Conservation (phyloP, 2,329 filamentous ascomycete genomes). For the Cytospora chrysosperma region DNA sequence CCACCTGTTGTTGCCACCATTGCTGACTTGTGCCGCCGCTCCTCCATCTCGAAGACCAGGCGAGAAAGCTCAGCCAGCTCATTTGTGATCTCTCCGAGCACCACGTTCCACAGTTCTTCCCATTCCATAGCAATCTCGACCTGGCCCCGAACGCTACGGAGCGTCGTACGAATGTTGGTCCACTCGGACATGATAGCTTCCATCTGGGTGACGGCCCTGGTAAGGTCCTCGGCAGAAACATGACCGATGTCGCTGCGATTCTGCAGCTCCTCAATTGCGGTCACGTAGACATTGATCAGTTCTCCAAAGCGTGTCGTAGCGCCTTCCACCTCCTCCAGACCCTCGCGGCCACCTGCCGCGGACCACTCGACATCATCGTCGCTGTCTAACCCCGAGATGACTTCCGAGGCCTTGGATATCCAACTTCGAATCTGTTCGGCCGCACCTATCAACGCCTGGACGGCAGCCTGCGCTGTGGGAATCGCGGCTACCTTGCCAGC, state of each 20-base stretch:
- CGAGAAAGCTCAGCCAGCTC: constrained; percentile 65
- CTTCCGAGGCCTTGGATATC: constrained; percentile 89
- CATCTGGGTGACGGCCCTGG: constrained; percentile 80
- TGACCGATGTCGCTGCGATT: constrained; percentile 70
- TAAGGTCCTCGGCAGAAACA: constrained; percentile 70
- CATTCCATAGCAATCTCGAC: constrained; percentile 98
- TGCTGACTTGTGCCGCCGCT: constrained; percentile 80
- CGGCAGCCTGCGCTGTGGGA: constrained; percentile 78
- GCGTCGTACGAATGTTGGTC: constrained; percentile 73
- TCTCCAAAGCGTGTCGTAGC: constrained; percentile 83
- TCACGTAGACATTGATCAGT: constrained; percentile 87
- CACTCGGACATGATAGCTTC: constrained; percentile 82
- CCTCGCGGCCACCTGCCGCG: constrained; percentile 79
- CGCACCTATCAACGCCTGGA: constrained; percentile 78
- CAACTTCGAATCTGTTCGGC: constrained; percentile 91
- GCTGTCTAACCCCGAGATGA: constrained; percentile 83
- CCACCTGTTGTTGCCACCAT: constrained; percentile 62
- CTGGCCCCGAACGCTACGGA: constrained; percentile 80
- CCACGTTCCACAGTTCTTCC: constrained; percentile 94
- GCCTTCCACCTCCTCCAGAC: constrained; percentile 68
- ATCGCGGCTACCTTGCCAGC: constrained; percentile 83
- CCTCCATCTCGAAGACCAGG: constrained; percentile 96
- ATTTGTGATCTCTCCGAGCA: constrained; percentile 87
- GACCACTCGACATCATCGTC: constrained; percentile 99
- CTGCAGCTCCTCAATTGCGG: constrained; percentile 91